Evolutionary conservation across 129 eudicot species (phyloP), one percentile per base, ranked within the genome.

Genomic region (Kitagawia praeruptora): DNA sequence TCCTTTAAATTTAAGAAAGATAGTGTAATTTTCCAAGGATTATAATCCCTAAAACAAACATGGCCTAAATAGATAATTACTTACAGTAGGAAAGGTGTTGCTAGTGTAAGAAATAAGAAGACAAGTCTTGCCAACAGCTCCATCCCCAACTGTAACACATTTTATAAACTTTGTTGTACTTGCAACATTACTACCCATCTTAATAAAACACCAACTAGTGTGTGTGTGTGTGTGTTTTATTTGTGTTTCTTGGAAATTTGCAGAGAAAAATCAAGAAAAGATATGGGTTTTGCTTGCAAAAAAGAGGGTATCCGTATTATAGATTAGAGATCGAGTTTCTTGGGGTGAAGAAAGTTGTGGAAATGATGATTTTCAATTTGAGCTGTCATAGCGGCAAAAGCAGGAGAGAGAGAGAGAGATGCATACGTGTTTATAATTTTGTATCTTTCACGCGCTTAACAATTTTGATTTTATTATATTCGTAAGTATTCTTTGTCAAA

Each of bases 81-180:
- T 42, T 81, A 90, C 96, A 83, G 92, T 88, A 2, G 96, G 96
- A 48, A 90, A 90, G 28, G 90, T 90, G 77, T 90, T 90, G 87
- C 91, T 90, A 46, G 96, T 90, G 87, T 90, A 90, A 56, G 92
- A 90, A 47, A 90, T 90, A 19, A 90, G 88, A 83, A 90, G 92
- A 79, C 96, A 90, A 10, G 96, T 90, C 82, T 90, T 90, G 75
- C 96, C 96, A 54, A 90, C 96, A 70, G 96, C 96, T 81, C 96
- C 96, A 85, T 90, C 96, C 47, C 96, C 96, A 76, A 90, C 96
- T 63, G 96, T 90, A 18, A 90, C 96, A 86, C 96, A 90, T 85
- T 90, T 90, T 79, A 90, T 90, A 79, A 90, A 90, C 85, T 86
- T 90, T 54, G 90, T 86, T 71, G 90, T 80, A 70, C 87, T 84